Evolutionary conservation across 129 eudicot genomes (phyloP), one percentile per base, ranked within the genome.

Genomic region (Helichrysum umbraculigerum): DNA sequence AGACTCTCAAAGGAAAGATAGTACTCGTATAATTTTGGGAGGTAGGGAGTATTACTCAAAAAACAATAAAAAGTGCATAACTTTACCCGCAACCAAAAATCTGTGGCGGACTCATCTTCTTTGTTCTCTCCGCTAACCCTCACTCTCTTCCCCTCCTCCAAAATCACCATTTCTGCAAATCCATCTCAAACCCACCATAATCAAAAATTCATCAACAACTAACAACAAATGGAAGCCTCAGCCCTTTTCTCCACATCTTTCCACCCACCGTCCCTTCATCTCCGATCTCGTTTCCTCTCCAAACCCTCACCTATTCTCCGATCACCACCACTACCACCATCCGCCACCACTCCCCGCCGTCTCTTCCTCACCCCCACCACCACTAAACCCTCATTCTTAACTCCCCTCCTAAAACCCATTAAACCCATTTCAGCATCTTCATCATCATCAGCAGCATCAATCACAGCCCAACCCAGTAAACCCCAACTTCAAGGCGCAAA

Each of bases 401-500:
- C 59, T 47, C 64, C 77, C 34, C 54, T 60, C 58, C 32, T 77
- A 16, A 78, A 74, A 61, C 83, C 84, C 80, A 4, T 54, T 74
- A 70, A 17, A 61, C 68, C 83, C 73, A 74, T 80, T 76, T 50
- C 87, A 57, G 71, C 72, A 37, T 52, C 80, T 58, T 79, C 91
- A n/a, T 17, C 54, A 47, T 4, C 52, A 39, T 85, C 64, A 5
- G 60, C 73, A 1, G 15, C 33, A 22, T 57, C 77, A 21, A 9
- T 78, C 61, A 1, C 72, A n/a, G 68, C 86, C 28, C 74, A 82
- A 58, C 59, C 85, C 39, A 29, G 83, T 20, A 67, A 73, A 33
- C 6, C 87, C 61, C 70, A 67, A 14, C 16, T 74, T 2, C 77
- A 77, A 67, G 93, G 91, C 44, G 92, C 98, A 4, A 92, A 92